A percentile compares a stretch with the other conserved stretches of the same genome.
Conservation (phyloP, 1,284 basidiomycete genomes). For the Cryptococcus sp. region DNA sequence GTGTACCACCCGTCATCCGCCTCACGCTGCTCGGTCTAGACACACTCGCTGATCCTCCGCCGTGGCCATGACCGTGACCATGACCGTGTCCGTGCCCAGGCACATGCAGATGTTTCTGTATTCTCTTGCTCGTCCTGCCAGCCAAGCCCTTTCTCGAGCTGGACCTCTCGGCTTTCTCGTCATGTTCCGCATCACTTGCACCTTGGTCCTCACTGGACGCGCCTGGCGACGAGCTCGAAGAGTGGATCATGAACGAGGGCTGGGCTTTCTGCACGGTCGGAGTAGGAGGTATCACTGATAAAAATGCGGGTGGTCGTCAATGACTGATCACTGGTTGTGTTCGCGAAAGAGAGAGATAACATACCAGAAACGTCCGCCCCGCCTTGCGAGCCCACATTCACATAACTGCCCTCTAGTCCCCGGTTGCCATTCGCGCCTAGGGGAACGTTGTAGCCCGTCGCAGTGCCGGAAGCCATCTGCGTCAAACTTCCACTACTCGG, state of each 20-base stretch:
- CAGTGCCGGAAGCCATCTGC: background rate
- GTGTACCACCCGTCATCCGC: conserved; percentile 1
- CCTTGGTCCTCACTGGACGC: background rate
- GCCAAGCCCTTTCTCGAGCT: conserved; percentile 1
- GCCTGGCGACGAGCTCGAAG: conserved; percentile 5
- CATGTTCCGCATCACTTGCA: background rate
- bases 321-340: background rate
- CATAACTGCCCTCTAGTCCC: conserved; percentile 38
- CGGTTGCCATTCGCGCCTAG: conserved; percentile 7
- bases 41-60: conserved; percentile 1
- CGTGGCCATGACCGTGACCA: conserved; percentile 1
- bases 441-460: background rate
- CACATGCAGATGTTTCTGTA: conserved; percentile 49
- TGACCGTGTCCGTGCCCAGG: conserved; percentile 19
- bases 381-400: conserved; percentile 13
- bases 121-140: conserved; percentile 18
- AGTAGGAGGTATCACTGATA: conserved; percentile 19
- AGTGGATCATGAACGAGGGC: background rate
- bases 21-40: conserved; percentile 24
- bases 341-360: too few species aligned
- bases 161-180: background rate
- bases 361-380: too few species aligned
- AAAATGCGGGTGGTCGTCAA: background rate
- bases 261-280: background rate
- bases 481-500: background rate